phyloP scores from a whole-genome alignment of 306 rosid genomes.

The Herpetospermum pedunculosum region DNA sequence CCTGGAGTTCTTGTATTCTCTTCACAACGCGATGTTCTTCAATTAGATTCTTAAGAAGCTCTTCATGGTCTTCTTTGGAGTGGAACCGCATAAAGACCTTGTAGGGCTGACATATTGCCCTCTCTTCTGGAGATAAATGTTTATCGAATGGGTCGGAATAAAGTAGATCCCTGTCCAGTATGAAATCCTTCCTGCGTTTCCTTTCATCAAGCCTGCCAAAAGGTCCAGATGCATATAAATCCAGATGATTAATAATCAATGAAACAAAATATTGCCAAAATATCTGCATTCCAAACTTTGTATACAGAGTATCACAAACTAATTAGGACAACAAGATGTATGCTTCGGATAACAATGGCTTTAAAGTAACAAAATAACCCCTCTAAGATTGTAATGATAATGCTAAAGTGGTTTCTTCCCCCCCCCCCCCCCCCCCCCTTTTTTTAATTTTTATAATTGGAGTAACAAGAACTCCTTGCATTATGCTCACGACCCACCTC shows the following conservation, averaged over 20 bases:
- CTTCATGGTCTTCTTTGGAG: conserved; percentile 56
- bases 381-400: background rate
- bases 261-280: background rate
- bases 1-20: conserved; percentile 82
- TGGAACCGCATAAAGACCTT: conserved; percentile 79
- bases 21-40: conserved; percentile 59
- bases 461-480: background rate
- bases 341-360: background rate
- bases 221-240: conserved; percentile 6
- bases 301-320: background rate
- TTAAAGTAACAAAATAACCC: background rate
- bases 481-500: background rate
- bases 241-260: background rate
- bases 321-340: background rate
- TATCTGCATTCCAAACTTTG: background rate
- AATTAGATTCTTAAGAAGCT: conserved; percentile 44
- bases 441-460: background rate
- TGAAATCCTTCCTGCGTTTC: conserved; percentile 60
- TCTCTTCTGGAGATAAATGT: conserved; percentile 56
- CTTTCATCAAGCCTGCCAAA: conserved; percentile 85
- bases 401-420: background rate
- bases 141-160: conserved; percentile 55
- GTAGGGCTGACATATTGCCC: conserved; percentile 44
- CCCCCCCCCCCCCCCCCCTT: too few species aligned
- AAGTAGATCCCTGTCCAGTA: conserved; percentile 76